phyloP scores from a whole-genome alignment of 768 basidiomycete genomes.

The Rhodotorula paludigena region DNA sequence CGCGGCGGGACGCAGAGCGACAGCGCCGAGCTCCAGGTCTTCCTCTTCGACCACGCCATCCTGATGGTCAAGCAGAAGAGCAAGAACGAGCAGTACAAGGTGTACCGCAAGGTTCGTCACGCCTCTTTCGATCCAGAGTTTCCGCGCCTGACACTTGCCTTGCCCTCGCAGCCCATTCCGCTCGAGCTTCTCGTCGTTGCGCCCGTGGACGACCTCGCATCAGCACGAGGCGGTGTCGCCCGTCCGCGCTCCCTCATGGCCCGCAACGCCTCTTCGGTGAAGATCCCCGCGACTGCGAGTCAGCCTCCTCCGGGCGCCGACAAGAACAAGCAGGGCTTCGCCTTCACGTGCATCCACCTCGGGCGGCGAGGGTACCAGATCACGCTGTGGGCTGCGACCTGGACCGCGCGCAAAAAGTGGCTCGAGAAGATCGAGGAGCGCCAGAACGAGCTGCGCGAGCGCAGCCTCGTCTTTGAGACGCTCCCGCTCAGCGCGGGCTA shows the following conservation, averaged over 20 bases:
- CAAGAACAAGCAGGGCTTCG: slow-evolving; percentile 71
- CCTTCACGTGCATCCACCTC: slow-evolving; percentile 87
- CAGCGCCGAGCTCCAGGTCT: slow-evolving; percentile 85
- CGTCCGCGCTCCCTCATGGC: slow-evolving; percentile 45
- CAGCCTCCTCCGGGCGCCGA: slow-evolving; percentile 41
- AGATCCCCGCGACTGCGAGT: slow-evolving; percentile 13
- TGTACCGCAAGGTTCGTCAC: slow-evolving; percentile 66
- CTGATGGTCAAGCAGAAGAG: slow-evolving; percentile 88
- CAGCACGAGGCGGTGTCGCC: slow-evolving; percentile 37
- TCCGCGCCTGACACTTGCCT: background rate
- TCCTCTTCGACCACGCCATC: slow-evolving; percentile 93
- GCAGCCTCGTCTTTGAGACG: slow-evolving; percentile 81
- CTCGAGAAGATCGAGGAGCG: slow-evolving; percentile 83
- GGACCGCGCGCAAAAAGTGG: slow-evolving; percentile 85
- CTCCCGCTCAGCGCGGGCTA: slow-evolving; percentile 78
- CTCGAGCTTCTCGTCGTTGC: slow-evolving; percentile 82
- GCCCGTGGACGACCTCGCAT: slow-evolving; percentile 57
- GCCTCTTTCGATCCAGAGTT: too few species aligned
- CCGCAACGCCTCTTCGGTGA: slow-evolving; percentile 34
- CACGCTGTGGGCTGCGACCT: slow-evolving; percentile 83
- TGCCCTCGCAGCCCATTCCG: slow-evolving; percentile 76
- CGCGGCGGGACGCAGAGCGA: slow-evolving; percentile 65
- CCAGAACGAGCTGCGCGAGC: slow-evolving; percentile 74
- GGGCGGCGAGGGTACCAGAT: slow-evolving; percentile 88
- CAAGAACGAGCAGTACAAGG: slow-evolving; percentile 85